phyloP scores from a whole-genome alignment of 1,139 yeast species.

The Candida gigantensis region DNA sequence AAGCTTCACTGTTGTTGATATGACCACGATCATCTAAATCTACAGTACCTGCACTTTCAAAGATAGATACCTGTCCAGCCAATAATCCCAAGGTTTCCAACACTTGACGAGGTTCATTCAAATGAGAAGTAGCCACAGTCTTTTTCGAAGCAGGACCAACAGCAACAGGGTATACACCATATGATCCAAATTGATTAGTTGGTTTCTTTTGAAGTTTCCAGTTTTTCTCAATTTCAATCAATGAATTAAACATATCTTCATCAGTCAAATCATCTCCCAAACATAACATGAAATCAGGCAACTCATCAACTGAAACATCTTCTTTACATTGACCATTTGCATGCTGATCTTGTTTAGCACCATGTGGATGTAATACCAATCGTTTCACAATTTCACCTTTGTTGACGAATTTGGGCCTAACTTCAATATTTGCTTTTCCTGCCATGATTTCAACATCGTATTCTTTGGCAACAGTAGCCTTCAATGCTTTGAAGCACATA shows the following conservation, averaged over 20 bases:
- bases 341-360: conserved; percentile 38
- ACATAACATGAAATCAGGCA: conserved; percentile 85
- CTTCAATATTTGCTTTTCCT: conserved; percentile 90
- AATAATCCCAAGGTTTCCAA: conserved; percentile 80
- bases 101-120: conserved; percentile 84
- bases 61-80: conserved; percentile 71
- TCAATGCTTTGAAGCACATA: conserved; percentile 66
- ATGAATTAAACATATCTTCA: conserved; percentile 91
- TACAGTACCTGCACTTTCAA: conserved; percentile 76
- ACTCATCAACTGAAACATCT: conserved; percentile 41
- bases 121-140: conserved; percentile 86
- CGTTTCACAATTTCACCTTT: conserved; percentile 94
- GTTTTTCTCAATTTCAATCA: conserved; percentile 57
- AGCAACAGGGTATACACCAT: conserved; percentile 82
- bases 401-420: conserved; percentile 89
- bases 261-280: conserved; percentile 96
- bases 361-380: conserved; percentile 65
- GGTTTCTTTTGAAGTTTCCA: conserved; percentile 44
- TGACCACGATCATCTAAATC: conserved; percentile 78
- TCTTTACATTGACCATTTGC: conserved; percentile 3
- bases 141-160: conserved; percentile 93
- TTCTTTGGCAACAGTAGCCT: conserved; percentile 57
- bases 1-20: conserved; percentile 46
- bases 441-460: conserved; percentile 96
- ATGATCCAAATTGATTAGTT: conserved; percentile 48